Evolutionary conservation across 2,329 filamentous ascomycete genomes (phyloP).

Genomic region (Trichoderma guizhouense): DNA sequence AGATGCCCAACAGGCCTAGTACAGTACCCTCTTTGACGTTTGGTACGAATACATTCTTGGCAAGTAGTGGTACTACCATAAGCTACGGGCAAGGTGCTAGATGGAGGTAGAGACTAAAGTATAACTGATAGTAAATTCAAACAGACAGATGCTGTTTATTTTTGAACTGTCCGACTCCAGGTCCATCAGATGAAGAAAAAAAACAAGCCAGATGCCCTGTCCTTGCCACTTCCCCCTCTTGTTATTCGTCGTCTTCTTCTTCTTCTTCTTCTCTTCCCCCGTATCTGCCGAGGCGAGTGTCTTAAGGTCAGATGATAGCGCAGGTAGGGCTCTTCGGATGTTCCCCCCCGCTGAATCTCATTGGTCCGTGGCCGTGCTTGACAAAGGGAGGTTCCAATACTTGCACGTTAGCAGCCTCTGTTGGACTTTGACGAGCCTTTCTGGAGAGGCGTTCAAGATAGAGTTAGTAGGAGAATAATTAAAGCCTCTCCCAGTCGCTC

Average conservation of each 20-base stretch:
- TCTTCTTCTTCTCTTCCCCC: background rate
- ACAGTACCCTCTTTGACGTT: background rate
- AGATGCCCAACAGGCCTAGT: background rate
- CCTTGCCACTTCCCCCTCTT: background rate
- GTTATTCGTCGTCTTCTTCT: background rate
- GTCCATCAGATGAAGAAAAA: background rate
- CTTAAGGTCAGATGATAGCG: background rate
- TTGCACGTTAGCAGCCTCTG: background rate
- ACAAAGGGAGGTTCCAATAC: background rate
- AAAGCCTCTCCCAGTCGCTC: background rate
- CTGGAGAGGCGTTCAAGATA: background rate
- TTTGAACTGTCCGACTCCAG: background rate
- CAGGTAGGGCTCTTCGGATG: background rate
- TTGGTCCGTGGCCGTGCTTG: background rate
- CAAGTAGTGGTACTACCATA: background rate
- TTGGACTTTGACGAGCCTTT: background rate
- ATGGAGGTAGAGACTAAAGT: background rate
- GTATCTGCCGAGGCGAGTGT: background rate
- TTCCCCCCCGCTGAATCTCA: background rate
- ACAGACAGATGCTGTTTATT: background rate
- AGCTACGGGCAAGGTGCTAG: background rate
- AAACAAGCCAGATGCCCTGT: background rate
- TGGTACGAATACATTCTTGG: background rate
- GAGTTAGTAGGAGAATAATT: background rate
- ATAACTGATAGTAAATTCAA: background rate